Base-by-base conservation (phyloP, 345 rosid species). In the Heritiera fomes region DNA sequence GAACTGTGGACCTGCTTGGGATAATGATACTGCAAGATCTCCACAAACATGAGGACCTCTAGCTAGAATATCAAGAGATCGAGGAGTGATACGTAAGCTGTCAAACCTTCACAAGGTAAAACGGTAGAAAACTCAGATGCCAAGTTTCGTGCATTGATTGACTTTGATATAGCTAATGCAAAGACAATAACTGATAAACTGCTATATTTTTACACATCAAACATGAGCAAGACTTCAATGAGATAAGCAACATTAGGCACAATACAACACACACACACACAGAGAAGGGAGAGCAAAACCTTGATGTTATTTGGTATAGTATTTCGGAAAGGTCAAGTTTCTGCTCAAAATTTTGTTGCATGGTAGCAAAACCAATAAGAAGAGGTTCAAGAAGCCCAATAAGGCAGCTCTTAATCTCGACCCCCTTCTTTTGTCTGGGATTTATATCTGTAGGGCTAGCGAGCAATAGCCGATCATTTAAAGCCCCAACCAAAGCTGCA, bases 371-470 rank as follows among this genome's bases (percentile, higher is more conserved):
- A 67, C 99, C 99, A n/a, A 96, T 92, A 79, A 94, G 92, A 83
- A 96, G 98, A 45, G 98, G 99, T 86, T 94, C 99, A 43, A 96
- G 94, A 73, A 96, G 94, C 82, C 99, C 99, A 77, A 96, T 91
- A 75, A 94, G 97, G 79, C 94, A 94, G 84, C 98, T 90, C 89
- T 87, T 92, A 75, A 96, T 88, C 86, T 96, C 98, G 75, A 94
- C 65, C 40, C 89, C 93, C 76, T 91, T 94, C 84, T 94, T 96
- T 79, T 96, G 97, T 85, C 90, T 88, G 58, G 98, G 98, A 85
- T 82, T 96, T 78, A 90, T 83, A 81, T 96, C 98, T 50, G 98
- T 94, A 66, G 97, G 93, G 82, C 83, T 85, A 41, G 94, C 97
- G 7, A 96, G 89, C 84, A 94, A 84, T 82, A 96, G 75, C 7